These are phyloP conservation scores for Cyclocybe aegerita DNA, from an alignment of 768 basidiomycete genomes.

Conservation along the genomic window DNA sequence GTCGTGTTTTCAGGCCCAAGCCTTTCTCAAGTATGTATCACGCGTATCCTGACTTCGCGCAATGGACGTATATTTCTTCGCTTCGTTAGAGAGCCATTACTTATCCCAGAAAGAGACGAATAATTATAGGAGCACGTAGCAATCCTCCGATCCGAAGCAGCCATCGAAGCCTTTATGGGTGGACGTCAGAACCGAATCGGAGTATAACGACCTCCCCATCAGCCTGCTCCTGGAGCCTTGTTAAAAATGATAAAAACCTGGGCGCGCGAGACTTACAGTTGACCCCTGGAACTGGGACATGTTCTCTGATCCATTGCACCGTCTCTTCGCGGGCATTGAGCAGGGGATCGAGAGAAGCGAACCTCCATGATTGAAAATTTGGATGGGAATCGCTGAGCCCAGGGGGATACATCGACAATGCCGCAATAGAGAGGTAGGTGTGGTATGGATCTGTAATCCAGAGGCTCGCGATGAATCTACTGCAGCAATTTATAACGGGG, in stretches of 20 bases:
- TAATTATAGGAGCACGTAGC: background rate
- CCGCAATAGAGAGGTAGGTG: slow-evolving; percentile 88
- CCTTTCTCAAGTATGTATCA: no score
- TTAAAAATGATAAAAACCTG: background rate
- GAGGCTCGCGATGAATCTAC: background rate
- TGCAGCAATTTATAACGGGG: background rate
- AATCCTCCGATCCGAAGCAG: slow-evolving; percentile 17
- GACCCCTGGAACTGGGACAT: slow-evolving; percentile 40
- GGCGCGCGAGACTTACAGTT: background rate
- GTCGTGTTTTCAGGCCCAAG: no score
- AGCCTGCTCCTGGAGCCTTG: slow-evolving; percentile 1
- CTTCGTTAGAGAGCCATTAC: no score
- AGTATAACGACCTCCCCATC: background rate
- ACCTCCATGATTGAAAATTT: slow-evolving; percentile 45
- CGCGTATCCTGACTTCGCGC: no score
- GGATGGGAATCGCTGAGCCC: slow-evolving; percentile 26
- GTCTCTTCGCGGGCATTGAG: slow-evolving; percentile 72
- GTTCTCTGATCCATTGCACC: slow-evolving; percentile 60
- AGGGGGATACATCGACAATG: slow-evolving; percentile 68
- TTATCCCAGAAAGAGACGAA: background rate
- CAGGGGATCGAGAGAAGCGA: slow-evolving; percentile 63
- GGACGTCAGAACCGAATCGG: background rate
- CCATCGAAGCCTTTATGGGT: slow-evolving; percentile 21
- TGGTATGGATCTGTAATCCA: slow-evolving; percentile 83
- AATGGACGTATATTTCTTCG: no score